A percentile compares a stretch with the other conserved stretches of the same genome.
These are phyloP conservation scores for Aspergillus biplanus DNA, from an alignment of 495 filamentous ascomycete genomes.

Conservation along the genomic window DNA sequence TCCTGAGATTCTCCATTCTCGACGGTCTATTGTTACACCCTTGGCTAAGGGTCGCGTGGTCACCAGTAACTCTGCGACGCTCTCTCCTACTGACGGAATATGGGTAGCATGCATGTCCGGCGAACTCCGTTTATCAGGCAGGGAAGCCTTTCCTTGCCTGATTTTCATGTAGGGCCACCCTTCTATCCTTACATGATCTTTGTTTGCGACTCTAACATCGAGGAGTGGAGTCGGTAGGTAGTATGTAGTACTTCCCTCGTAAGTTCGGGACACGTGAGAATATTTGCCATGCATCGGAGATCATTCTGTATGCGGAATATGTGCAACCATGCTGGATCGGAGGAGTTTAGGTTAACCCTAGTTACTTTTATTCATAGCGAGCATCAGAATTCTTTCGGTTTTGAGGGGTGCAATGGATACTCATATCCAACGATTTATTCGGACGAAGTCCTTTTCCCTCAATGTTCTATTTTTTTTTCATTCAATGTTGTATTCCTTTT, in stretches of 20 bases:
- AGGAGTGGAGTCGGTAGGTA: neutral
- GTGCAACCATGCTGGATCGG: neutral
- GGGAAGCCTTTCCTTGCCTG: neutral
- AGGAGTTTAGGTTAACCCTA: neutral
- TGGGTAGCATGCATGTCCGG: neutral
- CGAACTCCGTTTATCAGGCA: neutral
- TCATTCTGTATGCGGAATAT: neutral
- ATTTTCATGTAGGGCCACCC: neutral
- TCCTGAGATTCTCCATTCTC: too few relatives aligned
- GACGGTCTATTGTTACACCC: too few relatives aligned
- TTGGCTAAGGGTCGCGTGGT: neutral
- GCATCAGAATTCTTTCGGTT: too few relatives aligned
- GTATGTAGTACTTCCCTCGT: neutral
- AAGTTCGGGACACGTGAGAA: slow-evolving; percentile 2
- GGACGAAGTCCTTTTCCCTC: too few relatives aligned
- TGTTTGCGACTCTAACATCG: neutral
- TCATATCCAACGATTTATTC: too few relatives aligned
- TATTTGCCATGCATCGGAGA: neutral
- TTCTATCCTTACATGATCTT: neutral
- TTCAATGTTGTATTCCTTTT: too few relatives aligned
- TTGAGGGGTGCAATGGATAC: too few relatives aligned
- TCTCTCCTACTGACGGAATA: neutral
- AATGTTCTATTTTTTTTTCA: too few relatives aligned
- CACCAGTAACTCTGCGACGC: neutral
- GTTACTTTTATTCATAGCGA: too few relatives aligned